These are phyloP conservation scores for Vigna trinervia DNA, from an alignment of 306 rosid genomes.

Conservation along the genomic window DNA sequence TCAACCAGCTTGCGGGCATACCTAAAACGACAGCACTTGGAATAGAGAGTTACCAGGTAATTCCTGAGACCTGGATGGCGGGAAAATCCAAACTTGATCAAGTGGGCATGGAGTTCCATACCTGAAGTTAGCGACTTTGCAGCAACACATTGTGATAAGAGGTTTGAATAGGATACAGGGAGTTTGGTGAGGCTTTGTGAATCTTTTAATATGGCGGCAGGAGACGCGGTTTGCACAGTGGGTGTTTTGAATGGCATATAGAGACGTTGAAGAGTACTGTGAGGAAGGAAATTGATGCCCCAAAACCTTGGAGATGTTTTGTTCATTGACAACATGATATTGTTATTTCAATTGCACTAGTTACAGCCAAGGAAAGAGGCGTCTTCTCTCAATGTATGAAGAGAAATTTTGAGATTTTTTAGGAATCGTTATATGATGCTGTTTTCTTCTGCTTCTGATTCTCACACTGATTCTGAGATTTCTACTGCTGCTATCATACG, in stretches of 20 bases:
- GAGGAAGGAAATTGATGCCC: neutral
- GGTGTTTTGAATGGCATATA: conserved; percentile 8
- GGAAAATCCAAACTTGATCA: conserved; percentile 67
- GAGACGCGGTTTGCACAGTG: conserved; percentile 3
- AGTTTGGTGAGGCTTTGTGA: conserved; percentile 32
- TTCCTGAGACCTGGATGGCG: conserved; percentile 53
- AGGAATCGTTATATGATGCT: too few relatives aligned
- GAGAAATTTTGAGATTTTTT: too few relatives aligned
- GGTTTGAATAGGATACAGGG: conserved; percentile 51
- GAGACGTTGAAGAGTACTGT: conserved; percentile 6
- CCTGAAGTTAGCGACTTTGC: conserved; percentile 61
- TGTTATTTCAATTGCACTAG: too few relatives aligned
- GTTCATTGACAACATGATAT: conserved; percentile 5
- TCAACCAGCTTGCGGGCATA: conserved; percentile 71
- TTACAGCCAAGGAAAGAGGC: too few relatives aligned
- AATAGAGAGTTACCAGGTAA: conserved; percentile 56
- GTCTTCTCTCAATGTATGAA: too few relatives aligned
- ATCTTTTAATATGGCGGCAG: neutral
- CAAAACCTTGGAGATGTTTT: conserved; percentile 22
- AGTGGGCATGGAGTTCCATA: conserved; percentile 71
- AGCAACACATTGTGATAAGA: conserved; percentile 63
- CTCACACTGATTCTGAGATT: too few relatives aligned
- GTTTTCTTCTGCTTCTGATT: too few relatives aligned
- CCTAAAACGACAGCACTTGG: conserved; percentile 57
- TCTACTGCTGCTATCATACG: too few relatives aligned